A percentile compares a stretch with the other conserved stretches of the same genome.
These are phyloP conservation scores for Cicer bijugum DNA, from an alignment of 306 rosid genomes.

Conservation along the genomic window DNA sequence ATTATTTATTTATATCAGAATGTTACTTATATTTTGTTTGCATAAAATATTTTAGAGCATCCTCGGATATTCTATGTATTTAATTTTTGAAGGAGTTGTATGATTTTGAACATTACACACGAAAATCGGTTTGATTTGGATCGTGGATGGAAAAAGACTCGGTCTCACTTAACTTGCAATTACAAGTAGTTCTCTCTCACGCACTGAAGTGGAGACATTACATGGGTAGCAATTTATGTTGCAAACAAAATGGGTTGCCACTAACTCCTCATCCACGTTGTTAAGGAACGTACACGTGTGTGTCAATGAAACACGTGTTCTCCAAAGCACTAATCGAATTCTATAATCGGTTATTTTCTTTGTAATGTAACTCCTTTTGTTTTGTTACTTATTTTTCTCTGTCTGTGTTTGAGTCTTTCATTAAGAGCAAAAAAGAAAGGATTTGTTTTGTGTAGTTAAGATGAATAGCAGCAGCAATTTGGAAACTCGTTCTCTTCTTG, in stretches of 20 bases:
- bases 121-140: background rate
- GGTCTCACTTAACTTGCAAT: background rate
- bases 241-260: slow-evolving; percentile 38
- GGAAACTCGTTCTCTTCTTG: slow-evolving; percentile 61
- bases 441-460: background rate
- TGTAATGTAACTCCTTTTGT: background rate
- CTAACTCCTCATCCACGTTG: slow-evolving; percentile 19
- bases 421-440: background rate
- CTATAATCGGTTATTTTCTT: slow-evolving; percentile 8
- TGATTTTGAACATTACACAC: no score
- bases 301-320: slow-evolving; percentile 50
- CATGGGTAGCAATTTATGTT: slow-evolving; percentile 34
- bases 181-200: no score
- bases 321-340: background rate
- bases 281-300: slow-evolving; percentile 42
- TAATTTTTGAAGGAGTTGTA: no score
- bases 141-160: background rate
- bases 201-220: background rate
- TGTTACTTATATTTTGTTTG: no score
- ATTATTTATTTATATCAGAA: no score
- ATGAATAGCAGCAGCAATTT: slow-evolving; percentile 44
- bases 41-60: no score
- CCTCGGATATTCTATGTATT: no score
- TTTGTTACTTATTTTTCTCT: background rate
- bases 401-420: background rate